Conservation (phyloP, 225 moss, liverwort and hornwort genomes). For the Rhytidiadelphus loreus region DNA sequence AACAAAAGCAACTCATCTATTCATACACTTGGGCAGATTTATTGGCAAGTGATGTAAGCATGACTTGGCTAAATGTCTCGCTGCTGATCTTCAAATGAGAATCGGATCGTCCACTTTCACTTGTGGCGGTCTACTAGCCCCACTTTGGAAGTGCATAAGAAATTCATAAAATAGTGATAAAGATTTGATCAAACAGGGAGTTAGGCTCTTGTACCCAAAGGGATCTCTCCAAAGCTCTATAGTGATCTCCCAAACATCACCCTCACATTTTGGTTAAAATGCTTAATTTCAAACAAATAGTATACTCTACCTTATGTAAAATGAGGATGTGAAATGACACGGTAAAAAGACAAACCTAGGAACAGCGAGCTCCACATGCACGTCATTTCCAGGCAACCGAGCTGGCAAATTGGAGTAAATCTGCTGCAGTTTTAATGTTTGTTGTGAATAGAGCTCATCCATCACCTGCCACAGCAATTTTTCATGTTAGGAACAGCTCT, state of each 20-base stretch:
- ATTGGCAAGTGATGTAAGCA: neutral
- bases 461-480: conserved; percentile 23
- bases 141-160: neutral
- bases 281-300: neutral
- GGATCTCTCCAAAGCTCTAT: neutral
- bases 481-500: neutral
- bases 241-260: neutral
- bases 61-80: neutral
- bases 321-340: neutral
- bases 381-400: conserved; percentile 63
- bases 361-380: conserved; percentile 20
- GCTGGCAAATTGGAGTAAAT: conserved; percentile 58
- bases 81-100: neutral
- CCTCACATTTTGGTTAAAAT: neutral
- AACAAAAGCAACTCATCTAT: neutral
- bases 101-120: neutral
- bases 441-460: conserved; percentile 52
- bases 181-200: neutral
- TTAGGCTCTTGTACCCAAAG: neutral
- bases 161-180: neutral
- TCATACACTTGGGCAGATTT: neutral
- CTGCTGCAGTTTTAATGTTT: conserved; percentile 61
- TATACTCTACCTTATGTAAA: neutral
- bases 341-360: conserved; percentile 10
- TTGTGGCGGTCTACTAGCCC: neutral